These are phyloP conservation scores for Quercus robur DNA, from an alignment of 306 rosid genomes.

Conservation along the genomic window DNA sequence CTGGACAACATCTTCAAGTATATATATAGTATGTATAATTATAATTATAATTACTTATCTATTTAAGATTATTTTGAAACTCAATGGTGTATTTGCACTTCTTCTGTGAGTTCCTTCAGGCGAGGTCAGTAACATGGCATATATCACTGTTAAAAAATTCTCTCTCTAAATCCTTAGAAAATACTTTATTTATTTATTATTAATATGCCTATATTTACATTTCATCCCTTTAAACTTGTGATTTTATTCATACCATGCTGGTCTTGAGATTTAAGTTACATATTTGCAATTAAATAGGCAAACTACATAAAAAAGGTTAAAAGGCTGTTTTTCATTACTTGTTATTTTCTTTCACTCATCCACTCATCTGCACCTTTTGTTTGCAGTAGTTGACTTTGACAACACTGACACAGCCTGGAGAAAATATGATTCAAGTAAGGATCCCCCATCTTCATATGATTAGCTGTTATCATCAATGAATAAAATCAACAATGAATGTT, in stretches of 20 bases:
- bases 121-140: background rate
- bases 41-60: background rate
- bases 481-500: background rate
- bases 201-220: no score
- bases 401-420: slow-evolving; percentile 53
- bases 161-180: background rate
- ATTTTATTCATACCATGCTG: no score
- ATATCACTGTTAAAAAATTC: background rate
- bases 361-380: background rate
- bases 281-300: no score
- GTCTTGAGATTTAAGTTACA: no score
- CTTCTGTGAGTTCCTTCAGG: background rate
- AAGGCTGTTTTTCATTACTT: background rate
- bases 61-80: background rate
- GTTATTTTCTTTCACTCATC: background rate
- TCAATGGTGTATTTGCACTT: background rate
- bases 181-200: no score
- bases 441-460: background rate
- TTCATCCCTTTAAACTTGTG: no score
- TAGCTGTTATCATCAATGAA: background rate
- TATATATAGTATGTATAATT: background rate
- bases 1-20: background rate
- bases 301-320: no score
- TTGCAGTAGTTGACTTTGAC: slow-evolving; percentile 55
- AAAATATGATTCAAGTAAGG: slow-evolving; percentile 53